Conservation (phyloP, 768 basidiomycete genomes). For the Tricholoma hemisulphureum region DNA sequence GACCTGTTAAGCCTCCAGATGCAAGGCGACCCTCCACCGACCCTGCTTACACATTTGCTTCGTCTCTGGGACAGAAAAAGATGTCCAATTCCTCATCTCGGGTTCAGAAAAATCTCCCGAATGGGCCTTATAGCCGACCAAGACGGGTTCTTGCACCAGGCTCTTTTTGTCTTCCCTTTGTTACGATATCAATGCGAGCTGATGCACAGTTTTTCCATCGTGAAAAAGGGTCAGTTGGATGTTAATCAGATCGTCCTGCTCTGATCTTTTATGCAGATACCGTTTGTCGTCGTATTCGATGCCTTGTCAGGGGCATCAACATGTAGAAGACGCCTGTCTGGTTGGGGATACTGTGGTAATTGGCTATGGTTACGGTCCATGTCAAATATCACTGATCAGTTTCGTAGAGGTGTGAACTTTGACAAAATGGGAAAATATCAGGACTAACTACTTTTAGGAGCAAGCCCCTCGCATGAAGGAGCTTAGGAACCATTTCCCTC, state of each 20-base stretch:
- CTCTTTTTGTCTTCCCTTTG: constrained; percentile 32
- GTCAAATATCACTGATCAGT: constrained; percentile 42
- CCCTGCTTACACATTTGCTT: background rate
- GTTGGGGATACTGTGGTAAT: constrained; percentile 41
- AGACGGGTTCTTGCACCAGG: constrained; percentile 30
- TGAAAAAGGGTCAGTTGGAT: constrained; percentile 22
- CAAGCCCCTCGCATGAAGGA: constrained; percentile 28
- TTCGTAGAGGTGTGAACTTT: constrained; percentile 24
- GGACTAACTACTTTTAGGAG: constrained; percentile 18
- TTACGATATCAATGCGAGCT: constrained; percentile 45
- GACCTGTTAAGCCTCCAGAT: background rate
- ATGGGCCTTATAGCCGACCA: constrained; percentile 24
- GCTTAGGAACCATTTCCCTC: constrained; percentile 31
- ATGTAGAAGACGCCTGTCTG: constrained; percentile 48
- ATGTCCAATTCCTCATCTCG: background rate
- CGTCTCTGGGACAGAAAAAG: background rate
- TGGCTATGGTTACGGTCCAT: constrained; percentile 41
- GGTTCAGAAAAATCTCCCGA: constrained; percentile 12
- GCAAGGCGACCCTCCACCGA: background rate
- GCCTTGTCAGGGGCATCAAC: constrained; percentile 35
- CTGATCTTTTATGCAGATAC: constrained; percentile 25
- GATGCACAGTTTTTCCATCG: constrained; percentile 44
- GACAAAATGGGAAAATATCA: background rate
- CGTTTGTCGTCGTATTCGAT: constrained; percentile 38
- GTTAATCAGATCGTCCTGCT: constrained; percentile 1